Percentiles rank a stretch among this genome's conserved stretches.
Conservation (phyloP, 2,329 filamentous ascomycete species). For the Endothia cerciana region DNA sequence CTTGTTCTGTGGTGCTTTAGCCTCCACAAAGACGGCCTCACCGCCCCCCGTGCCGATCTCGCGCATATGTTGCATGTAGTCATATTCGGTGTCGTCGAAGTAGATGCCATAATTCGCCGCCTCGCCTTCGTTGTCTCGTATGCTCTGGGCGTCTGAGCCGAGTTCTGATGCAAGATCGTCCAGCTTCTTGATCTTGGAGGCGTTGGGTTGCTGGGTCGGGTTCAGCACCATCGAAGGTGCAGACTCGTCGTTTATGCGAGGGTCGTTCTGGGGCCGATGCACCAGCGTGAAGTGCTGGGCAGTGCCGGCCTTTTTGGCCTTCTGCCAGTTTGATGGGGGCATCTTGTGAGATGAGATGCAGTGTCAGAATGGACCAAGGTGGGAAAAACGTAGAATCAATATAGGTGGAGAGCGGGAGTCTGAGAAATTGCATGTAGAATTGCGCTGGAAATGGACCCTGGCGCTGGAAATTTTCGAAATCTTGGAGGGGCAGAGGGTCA, state of each 20-base stretch:
- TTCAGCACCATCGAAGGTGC: conserved; percentile 92
- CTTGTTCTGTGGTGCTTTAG: conserved; percentile 63
- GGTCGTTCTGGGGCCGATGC: conserved; percentile 95
- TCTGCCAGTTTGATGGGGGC: conserved; percentile 40
- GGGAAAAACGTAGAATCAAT: conserved; percentile 5
- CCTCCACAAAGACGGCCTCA: conserved; percentile 82
- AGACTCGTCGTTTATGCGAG: conserved; percentile 88
- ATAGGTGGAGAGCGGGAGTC: not conserved
- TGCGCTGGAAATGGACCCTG: not conserved
- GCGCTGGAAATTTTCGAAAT: conserved; percentile 18
- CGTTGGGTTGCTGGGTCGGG: conserved; percentile 58
- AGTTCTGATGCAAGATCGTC: conserved; percentile 79
- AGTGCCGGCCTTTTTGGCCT: conserved; percentile 67
- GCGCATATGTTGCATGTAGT: conserved; percentile 99
- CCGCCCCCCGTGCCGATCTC: conserved; percentile 78
- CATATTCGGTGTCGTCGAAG: conserved; percentile 93
- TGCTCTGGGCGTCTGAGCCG: conserved; percentile 63
- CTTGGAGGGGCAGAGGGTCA: conserved; percentile 9
- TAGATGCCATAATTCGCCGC: conserved; percentile 92
- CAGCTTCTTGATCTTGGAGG: conserved; percentile 64
- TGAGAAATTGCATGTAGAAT: not conserved
- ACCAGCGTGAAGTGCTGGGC: conserved; percentile 94
- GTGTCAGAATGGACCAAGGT: not conserved
- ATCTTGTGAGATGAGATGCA: conserved; percentile 27
- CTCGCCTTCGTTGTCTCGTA: conserved; percentile 92